phyloP scores from a whole-genome alignment of 2,329 filamentous ascomycete species.

The Cytospora paraplurivora region DNA sequence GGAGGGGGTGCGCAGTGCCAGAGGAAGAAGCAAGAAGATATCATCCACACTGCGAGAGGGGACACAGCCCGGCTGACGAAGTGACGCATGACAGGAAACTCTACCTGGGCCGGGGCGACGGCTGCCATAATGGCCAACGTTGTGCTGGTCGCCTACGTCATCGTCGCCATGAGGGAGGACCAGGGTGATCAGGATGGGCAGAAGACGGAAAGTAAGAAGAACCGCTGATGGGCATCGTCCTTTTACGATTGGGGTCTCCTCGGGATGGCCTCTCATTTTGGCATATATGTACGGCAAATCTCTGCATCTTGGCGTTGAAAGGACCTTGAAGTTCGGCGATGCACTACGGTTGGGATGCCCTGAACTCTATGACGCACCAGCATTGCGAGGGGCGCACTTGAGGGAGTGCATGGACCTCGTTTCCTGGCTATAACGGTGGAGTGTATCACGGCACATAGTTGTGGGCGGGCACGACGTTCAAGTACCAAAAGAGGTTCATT shows the following conservation, averaged over 20 bases:
- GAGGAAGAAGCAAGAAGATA: background rate
- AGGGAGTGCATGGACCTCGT: background rate
- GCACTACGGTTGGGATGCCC: background rate
- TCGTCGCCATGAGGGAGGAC: conserved; percentile 91
- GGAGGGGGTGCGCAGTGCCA: background rate
- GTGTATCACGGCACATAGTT: background rate
- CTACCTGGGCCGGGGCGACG: conserved; percentile 80
- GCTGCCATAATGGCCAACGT: conserved; percentile 91
- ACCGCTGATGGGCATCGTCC: conserved; percentile 38
- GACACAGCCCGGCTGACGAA: background rate
- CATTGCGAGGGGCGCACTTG: background rate
- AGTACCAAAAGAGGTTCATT: background rate
- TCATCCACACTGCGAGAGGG: background rate
- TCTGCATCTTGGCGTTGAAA: background rate
- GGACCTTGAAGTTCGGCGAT: background rate
- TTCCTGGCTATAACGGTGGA: background rate
- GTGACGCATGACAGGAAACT: conserved; percentile 61
- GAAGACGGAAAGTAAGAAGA: conserved; percentile 52
- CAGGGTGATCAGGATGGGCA: conserved; percentile 51
- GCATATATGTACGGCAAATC: background rate
- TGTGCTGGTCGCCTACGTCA: conserved; percentile 84
- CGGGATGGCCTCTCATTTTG: background rate
- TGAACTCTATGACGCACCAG: background rate
- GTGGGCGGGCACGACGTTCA: background rate
- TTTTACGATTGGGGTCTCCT: background rate